These are phyloP conservation scores for Ceratocystis destructans DNA, from an alignment of 2,329 filamentous ascomycete species.

Conservation along the genomic window DNA sequence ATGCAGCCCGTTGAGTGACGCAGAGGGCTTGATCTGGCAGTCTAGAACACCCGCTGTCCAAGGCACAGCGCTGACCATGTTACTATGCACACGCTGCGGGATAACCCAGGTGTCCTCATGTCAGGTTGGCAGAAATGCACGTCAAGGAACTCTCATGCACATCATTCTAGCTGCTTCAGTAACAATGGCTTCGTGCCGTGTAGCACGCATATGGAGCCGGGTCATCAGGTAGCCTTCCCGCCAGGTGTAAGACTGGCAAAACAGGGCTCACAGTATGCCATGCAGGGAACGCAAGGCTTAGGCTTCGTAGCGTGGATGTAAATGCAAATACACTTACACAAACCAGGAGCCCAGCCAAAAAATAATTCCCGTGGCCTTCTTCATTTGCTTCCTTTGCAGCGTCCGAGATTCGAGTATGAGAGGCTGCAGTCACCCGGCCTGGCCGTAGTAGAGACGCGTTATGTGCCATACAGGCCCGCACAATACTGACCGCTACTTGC, in stretches of 20 bases:
- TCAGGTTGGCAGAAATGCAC: no score
- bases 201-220: not conserved
- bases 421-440: not conserved
- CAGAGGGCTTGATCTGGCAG: no score
- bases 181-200: not conserved
- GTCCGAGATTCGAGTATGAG: not conserved
- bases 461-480: not conserved
- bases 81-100: no score
- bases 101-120: no score
- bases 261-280: not conserved
- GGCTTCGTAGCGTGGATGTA: not conserved
- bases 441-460: not conserved
- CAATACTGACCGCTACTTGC: conserved; percentile 1
- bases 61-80: no score
- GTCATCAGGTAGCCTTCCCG: not conserved
- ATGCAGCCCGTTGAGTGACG: no score
- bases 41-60: no score
- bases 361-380: not conserved
- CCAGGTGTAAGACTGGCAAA: not conserved
- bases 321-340: not conserved
- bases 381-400: not conserved
- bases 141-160: not conserved
- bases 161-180: not conserved
- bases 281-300: not conserved
- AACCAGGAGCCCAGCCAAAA: not conserved